Evolutionary conservation across 805 yeast genomes (phyloP), one percentile per base, ranked within the genome.

Genomic region (Kodamaea leandrae): DNA sequence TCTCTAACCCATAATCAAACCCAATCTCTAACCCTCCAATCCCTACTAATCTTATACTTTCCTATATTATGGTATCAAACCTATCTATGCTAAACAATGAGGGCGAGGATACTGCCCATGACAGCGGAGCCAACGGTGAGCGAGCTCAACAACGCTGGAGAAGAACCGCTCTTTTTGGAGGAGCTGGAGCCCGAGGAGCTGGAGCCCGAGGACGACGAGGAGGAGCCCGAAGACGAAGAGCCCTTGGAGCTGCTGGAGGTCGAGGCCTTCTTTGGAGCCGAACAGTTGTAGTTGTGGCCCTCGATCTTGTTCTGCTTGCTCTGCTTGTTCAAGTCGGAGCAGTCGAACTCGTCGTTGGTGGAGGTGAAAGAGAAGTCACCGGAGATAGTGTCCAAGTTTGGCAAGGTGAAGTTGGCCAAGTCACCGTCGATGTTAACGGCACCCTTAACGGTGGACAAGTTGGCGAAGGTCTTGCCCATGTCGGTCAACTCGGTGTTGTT

Each of bases 251-350:
- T 19, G 39, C 54, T 45, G 21, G 58, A 43, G 23, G 51, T 37
- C 15, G 49, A 29, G 13, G 59, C 42, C 36, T 57, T 55, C 34
- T 55, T 41, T 33, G 69, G 68, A 26, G 68, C 54, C 16, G 67
- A 49, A 57, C 74, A 69, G 51, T 57, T 60, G 58, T 54, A 68
- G 64, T 68, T 68, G 61, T 69, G 71, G 41, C 74, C 74, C 54
- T 66, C 60, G 47, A 68, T 67, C 49, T 58, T 61, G 39, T 57
- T 54, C 36, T 41, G 44, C 32, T 51, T 42, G 47, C 60, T 58
- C 53, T 63, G 64, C 46, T 55, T 51, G 49, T 67, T 54, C 55
- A 66, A 67, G 23, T 44, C 59, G 19, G 52, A 37, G 53, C 74
- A 69, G 44, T 58, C 56, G 50, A 68, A 68, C 39, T 68, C 64